Base-by-base conservation (phyloP, 176 grass and related monocot genomes). In the Melocanna baccifera region DNA sequence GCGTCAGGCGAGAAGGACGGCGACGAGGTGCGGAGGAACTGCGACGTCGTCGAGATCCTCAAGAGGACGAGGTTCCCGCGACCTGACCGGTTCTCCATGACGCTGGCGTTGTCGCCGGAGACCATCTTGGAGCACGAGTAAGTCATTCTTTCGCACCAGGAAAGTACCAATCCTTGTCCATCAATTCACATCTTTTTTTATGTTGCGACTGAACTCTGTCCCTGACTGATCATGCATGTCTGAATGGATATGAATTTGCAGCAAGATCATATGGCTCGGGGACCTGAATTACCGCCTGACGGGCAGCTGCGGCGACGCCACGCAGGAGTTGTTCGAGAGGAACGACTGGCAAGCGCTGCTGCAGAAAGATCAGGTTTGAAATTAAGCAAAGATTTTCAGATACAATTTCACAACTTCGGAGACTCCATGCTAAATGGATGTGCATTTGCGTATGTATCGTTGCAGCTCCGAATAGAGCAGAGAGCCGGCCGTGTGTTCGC, bases 41-140 rank as follows among this genome's bases (percentile, higher is more conserved):
- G 83, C 47, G 96, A 98, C 79, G 93, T 93, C 1, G 67, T 75
- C 0, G 93, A 98, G 87, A 95, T 98, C 72, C 76, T 95, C 26
- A 92, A 81, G 91, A 84, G 92, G 63, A 98, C 93, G 1, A 82
- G 78, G 77, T 98, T 98, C 62, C 47, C 73, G 7, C 91, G 15
- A 0, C 71, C 85, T 0, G 83, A 67, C 68, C 52, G 79, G 3
- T 65, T 82, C 78, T 43, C 32, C 10, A 15, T 20, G 2, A 47
- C 66, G 20, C 45, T 64, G 26, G 15, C 42, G 48, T 6, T 12
- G 19, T 76, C 95, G 9, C 87, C 92, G 20, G 91, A 87, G 84
- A 98, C 93, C 58, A 95, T 98, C 77, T 71, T 93, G 84, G 85
- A 95, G 64, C 96, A 98, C 45, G 96, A 98, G 96, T 98, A 91